phyloP scores from a whole-genome alignment of 2,329 filamentous ascomycete genomes.

The Exserohilum rostratum region DNA sequence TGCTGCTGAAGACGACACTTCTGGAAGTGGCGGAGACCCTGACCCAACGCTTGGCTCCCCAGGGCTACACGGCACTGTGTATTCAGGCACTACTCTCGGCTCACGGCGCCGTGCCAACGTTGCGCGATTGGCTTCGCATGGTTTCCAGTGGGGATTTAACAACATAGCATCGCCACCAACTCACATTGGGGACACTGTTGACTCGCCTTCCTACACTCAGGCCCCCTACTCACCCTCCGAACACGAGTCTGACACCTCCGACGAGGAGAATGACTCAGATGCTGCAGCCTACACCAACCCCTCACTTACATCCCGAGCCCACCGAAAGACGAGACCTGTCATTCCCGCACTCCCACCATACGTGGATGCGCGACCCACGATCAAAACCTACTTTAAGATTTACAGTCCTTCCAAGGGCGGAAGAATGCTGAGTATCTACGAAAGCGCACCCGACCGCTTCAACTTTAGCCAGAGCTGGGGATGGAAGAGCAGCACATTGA shows the following conservation, averaged over 20 bases:
- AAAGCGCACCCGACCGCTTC: slow-evolving; percentile 63
- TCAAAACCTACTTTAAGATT: slow-evolving; percentile 68
- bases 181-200: slow-evolving; percentile 18
- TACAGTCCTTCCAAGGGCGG: slow-evolving; percentile 65
- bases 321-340: slow-evolving; percentile 25
- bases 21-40: slow-evolving; percentile 53
- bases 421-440: slow-evolving; percentile 64
- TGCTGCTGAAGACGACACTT: slow-evolving; percentile 50
- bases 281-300: slow-evolving; percentile 35
- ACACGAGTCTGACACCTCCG: slow-evolving; percentile 33
- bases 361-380: slow-evolving; percentile 61
- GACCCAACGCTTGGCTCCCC: slow-evolving; percentile 47
- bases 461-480: slow-evolving; percentile 67
- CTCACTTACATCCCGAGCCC: slow-evolving; percentile 21
- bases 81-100: slow-evolving; percentile 24
- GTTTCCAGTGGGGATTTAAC: slow-evolving; percentile 21
- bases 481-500: slow-evolving; percentile 66
- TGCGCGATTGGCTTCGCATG: slow-evolving; percentile 20
- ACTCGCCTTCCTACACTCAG: slow-evolving; percentile 30
- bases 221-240: slow-evolving; percentile 25
- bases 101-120: slow-evolving; percentile 26
- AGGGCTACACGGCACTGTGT: slow-evolving; percentile 29
- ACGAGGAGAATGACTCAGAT: slow-evolving; percentile 34
- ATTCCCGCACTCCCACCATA: slow-evolving; percentile 59
- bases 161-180: slow-evolving; percentile 22